Conservation (phyloP, 2,329 filamentous ascomycete species). For the Chrysosporium keratinophilum region DNA sequence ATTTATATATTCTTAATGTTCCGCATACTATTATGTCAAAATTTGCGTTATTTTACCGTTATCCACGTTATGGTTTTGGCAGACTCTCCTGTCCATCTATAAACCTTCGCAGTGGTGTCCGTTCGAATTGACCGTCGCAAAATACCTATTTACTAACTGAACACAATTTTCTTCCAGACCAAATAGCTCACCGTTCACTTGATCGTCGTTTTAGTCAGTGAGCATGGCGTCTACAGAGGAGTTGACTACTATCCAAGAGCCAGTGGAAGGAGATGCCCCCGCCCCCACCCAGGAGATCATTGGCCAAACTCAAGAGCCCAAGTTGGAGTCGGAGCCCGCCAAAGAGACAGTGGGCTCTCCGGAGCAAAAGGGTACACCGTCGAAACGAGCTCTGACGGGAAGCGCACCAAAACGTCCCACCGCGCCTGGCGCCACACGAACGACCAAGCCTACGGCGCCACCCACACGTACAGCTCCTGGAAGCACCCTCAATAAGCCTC, state of each 20-base stretch:
- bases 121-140: no score
- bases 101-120: no score
- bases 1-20: no score
- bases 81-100: no score
- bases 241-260: slow-evolving; percentile 24
- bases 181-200: background rate
- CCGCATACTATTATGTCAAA: no score
- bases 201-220: background rate
- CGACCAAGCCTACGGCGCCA: slow-evolving; percentile 20
- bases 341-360: slow-evolving; percentile 25
- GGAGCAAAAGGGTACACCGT: slow-evolving; percentile 23
- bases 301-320: slow-evolving; percentile 21
- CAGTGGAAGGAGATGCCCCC: slow-evolving; percentile 11
- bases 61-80: no score
- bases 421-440: slow-evolving; percentile 21
- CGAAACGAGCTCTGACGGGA: slow-evolving; percentile 28
- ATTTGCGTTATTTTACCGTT: no score
- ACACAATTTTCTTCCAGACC: background rate
- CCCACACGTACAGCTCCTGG: slow-evolving; percentile 24
- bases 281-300: slow-evolving; percentile 24
- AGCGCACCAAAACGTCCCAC: slow-evolving; percentile 30
- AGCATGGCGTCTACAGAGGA: slow-evolving; percentile 23
- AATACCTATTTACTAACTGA: no score
- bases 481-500: slow-evolving; percentile 37
- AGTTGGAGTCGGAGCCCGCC: slow-evolving; percentile 28